Evolutionary conservation across 139 green algal species (phyloP).

Genomic region (Micractinium conductrix): DNA sequence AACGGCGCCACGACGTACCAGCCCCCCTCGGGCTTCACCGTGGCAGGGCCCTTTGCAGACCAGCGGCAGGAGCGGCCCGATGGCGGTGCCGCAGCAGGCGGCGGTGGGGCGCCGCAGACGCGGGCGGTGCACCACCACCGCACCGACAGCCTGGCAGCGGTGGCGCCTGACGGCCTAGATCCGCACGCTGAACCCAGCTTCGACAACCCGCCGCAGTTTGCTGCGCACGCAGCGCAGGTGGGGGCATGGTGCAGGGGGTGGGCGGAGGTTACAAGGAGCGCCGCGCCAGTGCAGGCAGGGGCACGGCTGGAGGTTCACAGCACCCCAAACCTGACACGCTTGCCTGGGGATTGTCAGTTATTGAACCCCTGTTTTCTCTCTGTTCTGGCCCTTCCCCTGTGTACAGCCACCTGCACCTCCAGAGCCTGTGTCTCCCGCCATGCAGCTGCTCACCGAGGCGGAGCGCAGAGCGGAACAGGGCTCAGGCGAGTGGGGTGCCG

Average conservation of each 20-base stretch:
- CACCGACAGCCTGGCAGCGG: conserved; percentile 10
- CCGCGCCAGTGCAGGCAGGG: too few species aligned
- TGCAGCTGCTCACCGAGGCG: conserved; percentile 22
- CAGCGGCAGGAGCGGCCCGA: background rate
- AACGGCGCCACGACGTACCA: too few species aligned
- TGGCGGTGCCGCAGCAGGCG: background rate
- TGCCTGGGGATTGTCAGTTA: too few species aligned
- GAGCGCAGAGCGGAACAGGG: conserved; percentile 8
- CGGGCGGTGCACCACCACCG: conserved; percentile 28
- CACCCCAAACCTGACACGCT: too few species aligned
- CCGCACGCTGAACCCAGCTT: conserved; percentile 23
- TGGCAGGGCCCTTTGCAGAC: background rate
- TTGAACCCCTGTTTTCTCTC: too few species aligned
- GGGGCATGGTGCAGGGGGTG: too few species aligned
- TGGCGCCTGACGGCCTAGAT: background rate
- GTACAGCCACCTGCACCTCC: background rate
- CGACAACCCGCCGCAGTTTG: conserved; percentile 34
- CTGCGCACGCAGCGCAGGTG: conserved; percentile 13
- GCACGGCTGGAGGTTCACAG: too few species aligned
- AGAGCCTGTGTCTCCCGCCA: background rate
- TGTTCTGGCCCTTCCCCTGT: too few species aligned
- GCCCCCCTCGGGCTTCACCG: background rate
- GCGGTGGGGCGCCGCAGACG: background rate
- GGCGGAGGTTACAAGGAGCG: too few species aligned
- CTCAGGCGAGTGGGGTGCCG: background rate